phyloP scores from a whole-genome alignment of 2,329 filamentous ascomycete genomes.

The Arachnomyces sp. region DNA sequence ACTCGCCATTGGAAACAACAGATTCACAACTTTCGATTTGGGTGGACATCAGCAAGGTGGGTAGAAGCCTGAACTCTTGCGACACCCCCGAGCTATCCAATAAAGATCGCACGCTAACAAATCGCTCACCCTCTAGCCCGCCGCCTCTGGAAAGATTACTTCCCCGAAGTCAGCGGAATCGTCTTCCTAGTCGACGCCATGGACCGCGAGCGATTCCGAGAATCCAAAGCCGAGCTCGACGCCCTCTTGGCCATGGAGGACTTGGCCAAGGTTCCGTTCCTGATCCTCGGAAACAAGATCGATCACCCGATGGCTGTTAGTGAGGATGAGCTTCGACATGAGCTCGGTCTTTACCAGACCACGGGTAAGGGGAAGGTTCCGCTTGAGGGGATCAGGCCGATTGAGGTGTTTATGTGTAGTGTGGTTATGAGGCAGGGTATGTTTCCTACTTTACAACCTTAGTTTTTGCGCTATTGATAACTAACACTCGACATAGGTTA shows the following conservation, averaged over 20 bases:
- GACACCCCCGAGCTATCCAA: too few species aligned
- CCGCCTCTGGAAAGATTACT: conserved; percentile 93
- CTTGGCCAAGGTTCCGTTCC: conserved; percentile 86
- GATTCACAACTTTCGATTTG: conserved; percentile 90
- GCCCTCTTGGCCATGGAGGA: conserved; percentile 95
- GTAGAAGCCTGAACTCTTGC: conserved; percentile 25
- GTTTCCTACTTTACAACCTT: conserved; percentile 21
- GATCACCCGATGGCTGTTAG: conserved; percentile 93
- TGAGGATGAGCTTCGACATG: conserved; percentile 88
- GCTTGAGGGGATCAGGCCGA: conserved; percentile 82
- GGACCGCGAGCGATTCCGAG: conserved; percentile 86
- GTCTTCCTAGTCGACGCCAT: conserved; percentile 98
- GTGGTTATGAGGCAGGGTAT: conserved; percentile 92
- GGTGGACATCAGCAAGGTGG: conserved; percentile 84
- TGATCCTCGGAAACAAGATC: conserved; percentile 98
- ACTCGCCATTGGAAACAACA: conserved; percentile 83
- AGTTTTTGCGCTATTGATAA: conserved; percentile 3
- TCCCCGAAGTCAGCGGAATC: conserved; percentile 91
- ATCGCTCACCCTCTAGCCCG: conserved; percentile 50
- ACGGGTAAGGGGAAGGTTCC: conserved; percentile 93
- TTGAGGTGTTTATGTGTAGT: conserved; percentile 99
- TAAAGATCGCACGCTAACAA: conserved; percentile 4
- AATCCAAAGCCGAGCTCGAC: conserved; percentile 96
- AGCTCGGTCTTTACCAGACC: conserved; percentile 89
- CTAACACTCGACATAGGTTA: conserved; percentile 48